Evolutionary conservation across 1,284 basidiomycete genomes (phyloP).

Genomic region (Melampsora larici-populina): DNA sequence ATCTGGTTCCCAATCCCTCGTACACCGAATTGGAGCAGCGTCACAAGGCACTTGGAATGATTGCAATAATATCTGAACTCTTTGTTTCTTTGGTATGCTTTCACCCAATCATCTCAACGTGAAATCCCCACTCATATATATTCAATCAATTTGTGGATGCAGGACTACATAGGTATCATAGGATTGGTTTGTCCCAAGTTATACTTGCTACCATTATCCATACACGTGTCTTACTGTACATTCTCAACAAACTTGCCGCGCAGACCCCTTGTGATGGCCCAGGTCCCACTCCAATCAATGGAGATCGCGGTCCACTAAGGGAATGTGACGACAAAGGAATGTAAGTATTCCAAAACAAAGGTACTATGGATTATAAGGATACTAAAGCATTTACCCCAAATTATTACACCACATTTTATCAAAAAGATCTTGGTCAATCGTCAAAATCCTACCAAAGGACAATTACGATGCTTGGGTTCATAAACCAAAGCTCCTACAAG

Average conservation of each 20-base stretch:
- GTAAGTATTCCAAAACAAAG: background rate
- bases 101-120: background rate
- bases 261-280: background rate
- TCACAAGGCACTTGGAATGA: constrained; percentile 6
- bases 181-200: background rate
- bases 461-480: background rate
- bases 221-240: too few relatives aligned
- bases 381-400: background rate
- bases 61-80: constrained; percentile 25
- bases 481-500: background rate
- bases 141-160: background rate
- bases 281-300: background rate
- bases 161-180: background rate
- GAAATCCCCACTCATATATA: background rate
- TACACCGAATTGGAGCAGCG: background rate
- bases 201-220: too few relatives aligned
- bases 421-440: background rate
- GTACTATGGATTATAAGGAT: background rate
- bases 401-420: background rate
- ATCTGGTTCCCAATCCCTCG: constrained; percentile 26
- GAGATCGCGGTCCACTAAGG: background rate
- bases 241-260: too few relatives aligned
- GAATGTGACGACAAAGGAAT: background rate
- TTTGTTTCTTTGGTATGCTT: constrained; percentile 19
- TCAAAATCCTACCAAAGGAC: background rate